Base-by-base conservation (phyloP, 2,329 filamentous ascomycete genomes). In the Fusarium proliferatum region DNA sequence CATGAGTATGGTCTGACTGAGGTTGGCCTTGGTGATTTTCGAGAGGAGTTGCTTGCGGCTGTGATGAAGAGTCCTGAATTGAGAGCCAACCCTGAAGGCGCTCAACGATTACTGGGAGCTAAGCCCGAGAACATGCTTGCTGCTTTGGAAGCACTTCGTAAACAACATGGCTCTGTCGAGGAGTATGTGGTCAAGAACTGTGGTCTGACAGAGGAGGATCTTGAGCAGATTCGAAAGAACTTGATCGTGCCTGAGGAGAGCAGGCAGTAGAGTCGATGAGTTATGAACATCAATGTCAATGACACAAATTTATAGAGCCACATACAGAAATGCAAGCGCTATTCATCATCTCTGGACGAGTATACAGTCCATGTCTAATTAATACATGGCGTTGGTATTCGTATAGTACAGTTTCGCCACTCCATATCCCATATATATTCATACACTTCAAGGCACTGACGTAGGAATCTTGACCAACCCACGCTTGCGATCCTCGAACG, bases 1-100 rank as follows among this genome's bases (percentile, higher is more conserved):
- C 81, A 86, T 15, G 93, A 95, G 80, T 95, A 95, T 79, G 84
- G 86, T 21, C 83, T 94, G 15, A 94, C 91, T 0, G 89, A 93
- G 57, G 75, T 85, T 3, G 92, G 92, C 0, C 82, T 94, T 12
- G 83, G 84, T 7, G 77, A 85, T 39, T 86, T 90, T 70, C 86
- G 87, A 28, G 84, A 86, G 52, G 80, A 85, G 42, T 83, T 93
- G 21, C 79, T 90, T 43, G 74, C 83, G 15, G 83, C 84, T n/a
- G 77, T 90, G 49, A 81, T 88, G 71, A 82, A 84, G 61, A 85
- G 87, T 55, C 86, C 86, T 0, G 84, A 85, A 13, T 81, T 92
- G 62, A 80, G 80, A 56, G 85, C 83, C 8, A 83, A 90, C 43
- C 79, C 79, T 9, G 81, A 78, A 41, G 83, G 81, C n/a, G 86